Evolutionary conservation across 1,139 yeast species (phyloP), one percentile per base, ranked within the genome.

Genomic region (Pichia sp.): DNA sequence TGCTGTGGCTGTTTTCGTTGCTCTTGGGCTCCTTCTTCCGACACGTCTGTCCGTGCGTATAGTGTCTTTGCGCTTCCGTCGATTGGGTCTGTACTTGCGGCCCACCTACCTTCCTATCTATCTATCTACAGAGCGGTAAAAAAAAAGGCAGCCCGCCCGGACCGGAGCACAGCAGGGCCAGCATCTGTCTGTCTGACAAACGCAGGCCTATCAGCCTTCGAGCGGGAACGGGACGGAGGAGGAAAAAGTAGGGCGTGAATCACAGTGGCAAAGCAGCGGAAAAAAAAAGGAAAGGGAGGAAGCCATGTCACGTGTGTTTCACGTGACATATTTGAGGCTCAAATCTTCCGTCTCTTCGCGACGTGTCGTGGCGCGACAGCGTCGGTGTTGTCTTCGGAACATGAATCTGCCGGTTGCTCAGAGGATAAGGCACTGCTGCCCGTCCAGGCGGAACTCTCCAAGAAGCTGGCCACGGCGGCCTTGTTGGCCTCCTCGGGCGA

Each of bases 351-450:
- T 31, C 4, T 31, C 34, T 31, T 31, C 34, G 34, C 34, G 12
- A 31, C 34, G 34, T 31, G 34, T 31, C 34, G 34, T 31, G 34
- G 12, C 24, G 12, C 48, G 38, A 51, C 47, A 9, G 12, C 51
- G 6, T 46, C 51, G 3, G 30, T 53, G 38, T 58, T 57, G 17
- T 62, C 36, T 48, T 64, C 65, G 1, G 51, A 53, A 17, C 43
- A 40, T 40, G 43, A 40, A 40, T 2, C 44, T 6, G 20, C 29
- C 24, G 24, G 24, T 20, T 20, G 24, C 24, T 20, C 24, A 20
- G 24, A 20, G 24, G 24, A 2, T 3, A 3, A 20, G 24, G 24
- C 24, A 20, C 24, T 20, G 5, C 38, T 14, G n/a, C 42, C 50
- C 6, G 45, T 48, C 50, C 50, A 48, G 16, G 17, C 50, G 6